Base-by-base conservation (phyloP, 345 rosid genomes). In the Linum usitatissimum region DNA sequence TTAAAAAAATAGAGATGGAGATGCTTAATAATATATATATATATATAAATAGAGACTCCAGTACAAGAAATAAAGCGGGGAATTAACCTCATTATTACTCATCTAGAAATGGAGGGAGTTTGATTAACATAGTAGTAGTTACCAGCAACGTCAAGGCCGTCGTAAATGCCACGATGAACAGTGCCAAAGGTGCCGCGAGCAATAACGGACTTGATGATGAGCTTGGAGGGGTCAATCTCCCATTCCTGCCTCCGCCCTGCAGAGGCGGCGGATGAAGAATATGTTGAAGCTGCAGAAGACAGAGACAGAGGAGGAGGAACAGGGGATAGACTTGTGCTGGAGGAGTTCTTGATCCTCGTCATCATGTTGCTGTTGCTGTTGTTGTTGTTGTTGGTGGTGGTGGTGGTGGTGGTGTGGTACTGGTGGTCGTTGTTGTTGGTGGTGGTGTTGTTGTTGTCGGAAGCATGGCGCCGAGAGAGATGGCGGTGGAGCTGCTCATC, bases 131-230 rank as follows among this genome's bases (percentile, higher is more conserved):
- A n/a, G n/a, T n/a, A n/a, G n/a, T n/a, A n/a, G n/a, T 17, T 65
- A 75, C 78, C 78, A 48, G 78, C 78, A 71, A 71, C 78, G 63
- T 75, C 72, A 30, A 64, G 75, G 67, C 78, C 78, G 54, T 67
- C 71, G 64, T 71, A 75, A 61, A 64, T 19, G 34, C 78, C 78
- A 36, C 72, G 74, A 54, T 67, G 75, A 60, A 75, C 75, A 15
- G 75, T 63, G n/a, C 70, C 72, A 55, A 64, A 70, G 30, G 72
- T 63, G 42, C 78, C 78, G 17, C 70, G 70, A 61, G 72, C 78
- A n/a, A 75, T 71, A 30, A 66, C 78, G 54, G 57, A 56, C 57
- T 70, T 67, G 60, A 70, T 67, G 60, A 64, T 28, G 58, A 70
- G 72, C 63, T 60, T 75, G 55, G 71, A 34, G 18, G 78, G 75